These are phyloP conservation scores for Tricholoma flavovirens DNA, from an alignment of 768 basidiomycete genomes.

Conservation along the genomic window DNA sequence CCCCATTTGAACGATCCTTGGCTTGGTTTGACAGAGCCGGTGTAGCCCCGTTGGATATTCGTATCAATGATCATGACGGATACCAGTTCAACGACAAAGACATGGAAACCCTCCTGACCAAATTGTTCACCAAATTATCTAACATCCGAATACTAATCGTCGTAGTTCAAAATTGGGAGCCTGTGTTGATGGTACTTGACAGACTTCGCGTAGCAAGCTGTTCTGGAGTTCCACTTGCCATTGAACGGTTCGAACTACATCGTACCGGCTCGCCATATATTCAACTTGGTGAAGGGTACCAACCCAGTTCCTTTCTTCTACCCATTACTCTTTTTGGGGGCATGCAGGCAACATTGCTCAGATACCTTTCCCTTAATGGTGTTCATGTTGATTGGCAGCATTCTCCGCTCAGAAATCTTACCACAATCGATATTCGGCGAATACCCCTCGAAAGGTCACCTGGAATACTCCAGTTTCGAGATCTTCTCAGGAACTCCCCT, in stretches of 20 bases:
- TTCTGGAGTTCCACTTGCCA: constrained; percentile 29
- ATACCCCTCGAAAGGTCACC: constrained; percentile 51
- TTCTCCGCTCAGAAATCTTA: constrained; percentile 47
- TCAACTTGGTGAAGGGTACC: constrained; percentile 37
- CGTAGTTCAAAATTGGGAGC: constrained; percentile 51
- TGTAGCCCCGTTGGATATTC: constrained; percentile 51
- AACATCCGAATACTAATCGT: constrained; percentile 56
- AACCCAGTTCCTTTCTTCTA: constrained; percentile 26
- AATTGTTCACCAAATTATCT: constrained; percentile 45
- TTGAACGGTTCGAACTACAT: constrained; percentile 67
- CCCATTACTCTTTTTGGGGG: constrained; percentile 47
- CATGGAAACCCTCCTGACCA: constrained; percentile 46
- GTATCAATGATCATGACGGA: constrained; percentile 41
- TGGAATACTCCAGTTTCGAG: constrained; percentile 42
- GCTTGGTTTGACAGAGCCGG: constrained; percentile 56
- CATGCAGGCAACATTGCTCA: constrained; percentile 37
- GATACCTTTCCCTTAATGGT: constrained; percentile 50
- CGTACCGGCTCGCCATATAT: constrained; percentile 44
- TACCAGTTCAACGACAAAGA: constrained; percentile 33
- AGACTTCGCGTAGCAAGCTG: constrained; percentile 35
- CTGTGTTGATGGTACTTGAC: constrained; percentile 45
- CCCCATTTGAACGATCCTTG: constrained; percentile 45
- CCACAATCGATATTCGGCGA: constrained; percentile 58
- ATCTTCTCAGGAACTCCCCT: constrained; percentile 45
- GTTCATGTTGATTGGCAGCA: constrained; percentile 56